phyloP scores from a whole-genome alignment of 495 filamentous ascomycete species.

The Lentithecium fluviatile region DNA sequence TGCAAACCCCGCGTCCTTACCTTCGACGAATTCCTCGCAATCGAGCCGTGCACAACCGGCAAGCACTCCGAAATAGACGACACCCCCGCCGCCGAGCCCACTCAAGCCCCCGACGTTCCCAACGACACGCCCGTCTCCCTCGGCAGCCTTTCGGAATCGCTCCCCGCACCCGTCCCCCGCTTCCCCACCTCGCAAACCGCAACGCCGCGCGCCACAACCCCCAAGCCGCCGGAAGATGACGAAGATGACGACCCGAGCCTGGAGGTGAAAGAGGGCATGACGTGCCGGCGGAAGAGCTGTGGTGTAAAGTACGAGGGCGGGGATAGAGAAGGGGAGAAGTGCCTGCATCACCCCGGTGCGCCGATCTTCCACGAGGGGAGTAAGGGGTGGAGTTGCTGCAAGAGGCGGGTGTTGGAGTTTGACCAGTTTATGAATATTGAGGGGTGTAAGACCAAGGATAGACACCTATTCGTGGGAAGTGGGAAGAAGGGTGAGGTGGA shows the following conservation, averaged over 20 bases:
- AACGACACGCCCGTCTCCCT: constrained; percentile 14
- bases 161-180: constrained; percentile 24
- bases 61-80: constrained; percentile 87
- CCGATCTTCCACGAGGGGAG: constrained; percentile 96
- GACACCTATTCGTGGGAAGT: constrained; percentile 84
- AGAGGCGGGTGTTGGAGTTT: constrained; percentile 90
- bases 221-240: constrained; percentile 66
- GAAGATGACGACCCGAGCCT: constrained; percentile 80
- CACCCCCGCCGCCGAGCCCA: constrained; percentile 57
- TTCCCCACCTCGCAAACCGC: constrained; percentile 19
- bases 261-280: constrained; percentile 66
- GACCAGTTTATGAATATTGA: constrained; percentile 96
- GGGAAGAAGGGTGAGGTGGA: constrained; percentile 64
- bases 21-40: constrained; percentile 96
- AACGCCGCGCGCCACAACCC: constrained; percentile 53
- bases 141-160: constrained; percentile 14
- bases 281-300: constrained; percentile 78
- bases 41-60: constrained; percentile 90
- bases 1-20: constrained; percentile 97
- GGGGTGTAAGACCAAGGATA: constrained; percentile 77
- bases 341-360: constrained; percentile 78
- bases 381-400: constrained; percentile 97
- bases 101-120: constrained; percentile 46
- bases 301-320: constrained; percentile 60
- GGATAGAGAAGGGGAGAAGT: constrained; percentile 70